phyloP scores from a whole-genome alignment of 2,329 filamentous ascomycete genomes.

The Botrytis aclada region DNA sequence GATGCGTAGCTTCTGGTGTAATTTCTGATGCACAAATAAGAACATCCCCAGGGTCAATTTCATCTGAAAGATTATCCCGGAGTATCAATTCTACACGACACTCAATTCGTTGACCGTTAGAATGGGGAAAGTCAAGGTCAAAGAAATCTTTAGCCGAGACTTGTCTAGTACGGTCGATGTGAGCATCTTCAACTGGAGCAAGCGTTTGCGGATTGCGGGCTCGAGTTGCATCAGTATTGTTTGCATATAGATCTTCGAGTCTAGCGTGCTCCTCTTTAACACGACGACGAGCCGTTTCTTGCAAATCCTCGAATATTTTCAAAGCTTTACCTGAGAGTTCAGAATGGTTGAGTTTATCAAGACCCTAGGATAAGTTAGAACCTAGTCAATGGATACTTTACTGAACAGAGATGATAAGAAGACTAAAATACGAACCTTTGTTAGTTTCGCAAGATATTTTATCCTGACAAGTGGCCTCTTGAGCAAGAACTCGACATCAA shows the following conservation, averaged over 20 bases:
- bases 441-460: constrained; percentile 81
- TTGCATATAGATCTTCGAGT: constrained; percentile 82
- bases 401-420: background rate
- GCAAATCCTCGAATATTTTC: constrained; percentile 60
- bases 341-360: constrained; percentile 41
- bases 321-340: constrained; percentile 39
- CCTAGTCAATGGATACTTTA: background rate
- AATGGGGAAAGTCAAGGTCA: constrained; percentile 78
- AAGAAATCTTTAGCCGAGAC: constrained; percentile 91
- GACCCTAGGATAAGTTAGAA: constrained; percentile 25
- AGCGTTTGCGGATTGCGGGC: constrained; percentile 77
- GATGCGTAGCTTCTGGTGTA: constrained; percentile 74
- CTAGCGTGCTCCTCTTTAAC: constrained; percentile 70
- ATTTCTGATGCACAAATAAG: constrained; percentile 74
- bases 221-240: constrained; percentile 75
- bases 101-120: constrained; percentile 83
- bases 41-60: constrained; percentile 73
- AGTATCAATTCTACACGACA: constrained; percentile 86
- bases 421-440: constrained; percentile 55
- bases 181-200: constrained; percentile 64
- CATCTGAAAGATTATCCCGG: constrained; percentile 71
- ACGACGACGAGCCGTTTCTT: constrained; percentile 71
- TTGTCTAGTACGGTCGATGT: constrained; percentile 72
- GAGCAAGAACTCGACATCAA: constrained; percentile 89
- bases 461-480: constrained; percentile 84